Conservation (phyloP, 2,329 filamentous ascomycete genomes). For the Apiospora kogelbergensis region DNA sequence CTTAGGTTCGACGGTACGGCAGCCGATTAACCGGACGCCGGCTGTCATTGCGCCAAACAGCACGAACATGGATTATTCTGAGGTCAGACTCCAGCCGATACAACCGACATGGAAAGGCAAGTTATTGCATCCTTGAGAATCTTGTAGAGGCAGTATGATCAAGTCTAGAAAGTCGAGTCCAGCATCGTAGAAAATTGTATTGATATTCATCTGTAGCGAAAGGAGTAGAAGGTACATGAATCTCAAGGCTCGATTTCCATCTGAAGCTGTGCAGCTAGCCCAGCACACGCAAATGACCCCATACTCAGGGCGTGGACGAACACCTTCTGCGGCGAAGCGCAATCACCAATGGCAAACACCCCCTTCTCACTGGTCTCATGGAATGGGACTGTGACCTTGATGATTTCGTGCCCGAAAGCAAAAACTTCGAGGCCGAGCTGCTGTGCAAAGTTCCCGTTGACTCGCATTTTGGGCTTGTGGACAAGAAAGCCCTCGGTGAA, state of each 20-base stretch:
- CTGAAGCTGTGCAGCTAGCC: background rate
- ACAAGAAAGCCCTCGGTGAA: constrained; percentile 15
- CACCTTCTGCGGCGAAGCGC: constrained; percentile 26
- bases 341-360: constrained; percentile 56
- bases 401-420: constrained; percentile 30
- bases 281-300: constrained; percentile 16
- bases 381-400: constrained; percentile 44
- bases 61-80: too few species aligned
- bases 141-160: too few species aligned
- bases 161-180: too few species aligned
- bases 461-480: constrained; percentile 36
- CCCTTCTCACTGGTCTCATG: constrained; percentile 49
- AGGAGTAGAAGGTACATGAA: too few species aligned
- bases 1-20: too few species aligned
- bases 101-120: too few species aligned
- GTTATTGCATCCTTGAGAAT: too few species aligned
- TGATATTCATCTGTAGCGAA: too few species aligned
- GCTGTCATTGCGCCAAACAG: too few species aligned
- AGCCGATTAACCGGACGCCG: too few species aligned
- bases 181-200: too few species aligned
- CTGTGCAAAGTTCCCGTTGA: constrained; percentile 40
- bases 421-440: constrained; percentile 45
- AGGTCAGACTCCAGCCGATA: too few species aligned
- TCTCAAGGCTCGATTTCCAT: background rate
- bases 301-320: constrained; percentile 28